Evolutionary conservation across 306 rosid genomes (phyloP), one percentile per base, ranked within the genome.

Genomic region (Pterocarpus macrocarpus): DNA sequence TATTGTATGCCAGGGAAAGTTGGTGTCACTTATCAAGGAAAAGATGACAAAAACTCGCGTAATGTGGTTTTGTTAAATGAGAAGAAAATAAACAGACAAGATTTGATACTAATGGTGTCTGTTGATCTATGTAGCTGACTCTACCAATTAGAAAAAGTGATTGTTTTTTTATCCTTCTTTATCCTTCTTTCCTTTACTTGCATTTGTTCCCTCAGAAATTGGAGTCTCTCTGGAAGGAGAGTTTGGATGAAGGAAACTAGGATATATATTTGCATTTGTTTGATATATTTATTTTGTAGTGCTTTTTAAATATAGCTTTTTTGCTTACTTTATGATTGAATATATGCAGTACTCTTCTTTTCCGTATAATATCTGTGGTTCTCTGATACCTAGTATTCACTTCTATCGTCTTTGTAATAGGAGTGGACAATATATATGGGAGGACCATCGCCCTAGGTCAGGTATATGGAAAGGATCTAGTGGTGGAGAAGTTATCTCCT

Each of bases 381-480:
- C 45, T 47, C 57, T 38, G 57, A 13, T 65, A 15, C 47, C 64
- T 15, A 17, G 11, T 43, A 14, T 63, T 75, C 44, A 57, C 66
- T 55, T 66, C 64, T 67, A 15, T 22, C 38, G 61, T 64, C 34
- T 79, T 47, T 64, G 44, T 70, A 52, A 69, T 83, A 96, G 99
- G 91, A 47, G 69, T 38, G 98, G 98, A 81, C 97, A 85, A 64
- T 96, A 93, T 87, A 17, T 15, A 53, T 96, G 99, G 99, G 97
- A 93, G 85, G 99, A 96, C 77, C 99, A 93, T 84, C 98, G 99
- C 83, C 99, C 99, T 7, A 82, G 90, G 85, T 88, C 98, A 9
- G 99, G 98, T 59, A 70, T 77, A 44, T 93, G 98, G 99, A 96
- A 96, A 58, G 99, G 99, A 85, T 86, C 99, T 32, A 85, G 52